Evolutionary conservation across 495 filamentous ascomycete genomes (phyloP), one percentile per base, ranked within the genome.

Genomic region (Penicillium cosmopolitanum): DNA sequence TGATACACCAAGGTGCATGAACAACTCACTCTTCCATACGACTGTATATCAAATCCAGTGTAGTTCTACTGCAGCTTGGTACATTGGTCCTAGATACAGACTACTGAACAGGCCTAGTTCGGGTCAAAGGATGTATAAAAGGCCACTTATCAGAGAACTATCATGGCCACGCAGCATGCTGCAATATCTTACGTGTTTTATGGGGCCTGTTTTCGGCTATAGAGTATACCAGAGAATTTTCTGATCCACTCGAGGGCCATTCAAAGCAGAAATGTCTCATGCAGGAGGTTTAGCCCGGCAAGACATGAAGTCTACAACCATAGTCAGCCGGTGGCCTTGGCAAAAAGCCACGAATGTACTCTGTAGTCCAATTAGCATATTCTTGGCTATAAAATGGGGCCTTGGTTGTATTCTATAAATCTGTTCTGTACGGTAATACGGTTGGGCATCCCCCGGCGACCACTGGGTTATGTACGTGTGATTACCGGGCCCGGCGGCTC

Each of bases 401-500:
- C 5, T 4, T 44, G 5, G 16, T 19, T 16, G 16, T 44, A 44
- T 44, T 21, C 6, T 19, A 5, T 44, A 9, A 12, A 44, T 44
- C 16, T 19, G 36, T 44, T 44, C 42, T 16, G 42, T 44, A 44
- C n/a, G 15, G 42, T 44, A 44, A 44, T 44, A 44, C n/a, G 42
- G n/a, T 19, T 44, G 42, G n/a, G 42, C n/a, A 38, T 12, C 36
- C 36, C n/a, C 19, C 42, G 16, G 36, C 16, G 0, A 5, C 42
- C 2, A 19, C 16, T 31, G 42, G 42, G 1, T 19, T 44, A 44
- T 15, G 42, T 44, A 19, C 42, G 42, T 44, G 42, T 44, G 42
- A 16, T 44, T 44, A 44, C 42, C 4, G 15, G 15, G 16, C n/a
- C 16, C 16, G 5, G 16, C n/a, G n/a, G 5, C n/a, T 44, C 42